A percentile compares a stretch with the other conserved stretches of the same genome.
These are phyloP conservation scores for Tolypocladium nubicola DNA, from an alignment of 2,329 filamentous ascomycete species.

Conservation along the genomic window DNA sequence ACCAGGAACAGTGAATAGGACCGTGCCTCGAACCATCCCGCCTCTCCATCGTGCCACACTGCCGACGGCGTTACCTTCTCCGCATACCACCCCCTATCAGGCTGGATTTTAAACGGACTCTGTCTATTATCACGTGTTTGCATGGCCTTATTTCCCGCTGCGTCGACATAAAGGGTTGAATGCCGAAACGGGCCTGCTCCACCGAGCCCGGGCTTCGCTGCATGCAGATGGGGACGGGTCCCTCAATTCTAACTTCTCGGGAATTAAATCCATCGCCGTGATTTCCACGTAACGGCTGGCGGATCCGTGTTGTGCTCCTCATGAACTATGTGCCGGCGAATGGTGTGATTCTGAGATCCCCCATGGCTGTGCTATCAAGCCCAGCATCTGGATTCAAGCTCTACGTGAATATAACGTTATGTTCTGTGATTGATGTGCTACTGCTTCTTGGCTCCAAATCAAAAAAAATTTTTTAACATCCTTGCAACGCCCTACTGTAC, in stretches of 20 bases:
- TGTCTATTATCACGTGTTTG: background rate
- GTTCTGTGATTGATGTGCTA: too few species aligned
- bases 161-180: background rate
- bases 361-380: too few species aligned
- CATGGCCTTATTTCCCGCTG: background rate
- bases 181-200: background rate
- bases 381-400: too few species aligned
- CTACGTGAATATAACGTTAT: too few species aligned
- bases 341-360: too few species aligned
- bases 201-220: background rate
- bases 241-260: background rate
- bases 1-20: background rate
- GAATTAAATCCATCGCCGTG: background rate
- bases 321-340: too few species aligned
- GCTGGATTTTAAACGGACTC: background rate
- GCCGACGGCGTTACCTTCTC: background rate
- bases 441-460: too few species aligned
- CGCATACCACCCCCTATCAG: background rate
- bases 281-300: too few species aligned
- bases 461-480: too few species aligned
- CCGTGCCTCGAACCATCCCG: background rate
- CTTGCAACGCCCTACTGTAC: too few species aligned
- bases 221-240: background rate
- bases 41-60: background rate
- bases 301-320: too few species aligned